Evolutionary conservation across 1,139 yeast genomes (phyloP).

Genomic region (Fermentozyma sake): DNA sequence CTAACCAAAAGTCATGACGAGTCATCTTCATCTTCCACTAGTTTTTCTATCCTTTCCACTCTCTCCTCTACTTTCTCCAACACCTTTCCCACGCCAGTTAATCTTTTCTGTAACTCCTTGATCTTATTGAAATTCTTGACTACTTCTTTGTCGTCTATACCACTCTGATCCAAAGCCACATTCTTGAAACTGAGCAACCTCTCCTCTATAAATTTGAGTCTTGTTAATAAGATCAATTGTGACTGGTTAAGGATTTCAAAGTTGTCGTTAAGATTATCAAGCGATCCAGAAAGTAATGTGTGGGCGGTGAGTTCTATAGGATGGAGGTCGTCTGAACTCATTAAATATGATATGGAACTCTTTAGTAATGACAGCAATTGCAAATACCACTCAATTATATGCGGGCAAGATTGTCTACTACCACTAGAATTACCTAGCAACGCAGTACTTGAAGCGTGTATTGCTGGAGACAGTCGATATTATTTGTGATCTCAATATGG

Average conservation of each 20-base stretch:
- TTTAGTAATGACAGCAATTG: background rate
- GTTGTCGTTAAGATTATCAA: slow-evolving; percentile 48
- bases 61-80: slow-evolving; percentile 33
- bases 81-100: slow-evolving; percentile 26
- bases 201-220: slow-evolving; percentile 41
- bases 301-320: slow-evolving; percentile 58
- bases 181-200: slow-evolving; percentile 25
- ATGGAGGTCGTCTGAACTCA: slow-evolving; percentile 32
- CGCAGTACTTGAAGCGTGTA: too few species aligned
- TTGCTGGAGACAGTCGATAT: too few species aligned
- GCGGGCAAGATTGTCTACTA: too few species aligned
- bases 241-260: slow-evolving; percentile 53
- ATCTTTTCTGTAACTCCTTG: slow-evolving; percentile 26
- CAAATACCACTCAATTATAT: background rate
- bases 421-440: too few species aligned
- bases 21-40: background rate
- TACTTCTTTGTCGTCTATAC: slow-evolving; percentile 20
- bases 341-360: background rate
- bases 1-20: too few species aligned
- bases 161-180: slow-evolving; percentile 12
- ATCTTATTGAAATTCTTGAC: slow-evolving; percentile 29
- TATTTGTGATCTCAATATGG: too few species aligned
- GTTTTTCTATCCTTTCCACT: slow-evolving; percentile 13
- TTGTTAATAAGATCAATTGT: slow-evolving; percentile 48
- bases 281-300: slow-evolving; percentile 47